Conservation (phyloP, 352 stramenopile species). For the Peronospora farinosa region DNA sequence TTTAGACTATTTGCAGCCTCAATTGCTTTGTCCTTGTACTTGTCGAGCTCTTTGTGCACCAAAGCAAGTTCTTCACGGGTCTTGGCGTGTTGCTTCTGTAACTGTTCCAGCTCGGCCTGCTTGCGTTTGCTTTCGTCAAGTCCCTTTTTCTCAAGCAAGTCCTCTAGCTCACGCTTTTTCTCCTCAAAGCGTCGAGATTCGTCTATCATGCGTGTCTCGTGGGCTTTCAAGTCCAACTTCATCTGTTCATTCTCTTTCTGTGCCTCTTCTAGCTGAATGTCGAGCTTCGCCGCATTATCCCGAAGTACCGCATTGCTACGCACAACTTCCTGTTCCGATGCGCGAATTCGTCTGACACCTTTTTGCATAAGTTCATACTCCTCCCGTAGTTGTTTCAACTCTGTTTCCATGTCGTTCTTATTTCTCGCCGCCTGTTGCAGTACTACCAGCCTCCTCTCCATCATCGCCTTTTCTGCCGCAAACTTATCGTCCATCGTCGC, state of each 20-base stretch:
- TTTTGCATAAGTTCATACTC: constrained; percentile 32
- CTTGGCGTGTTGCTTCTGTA: constrained; percentile 46
- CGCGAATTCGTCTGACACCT: constrained; percentile 26
- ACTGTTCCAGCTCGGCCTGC: constrained; percentile 41
- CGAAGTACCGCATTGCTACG: constrained; percentile 29
- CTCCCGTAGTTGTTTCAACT: constrained; percentile 33
- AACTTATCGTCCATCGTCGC: constrained; percentile 36
- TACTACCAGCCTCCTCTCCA: constrained; percentile 33
- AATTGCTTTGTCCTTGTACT: constrained; percentile 35
- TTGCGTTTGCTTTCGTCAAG: constrained; percentile 50
- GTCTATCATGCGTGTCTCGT: constrained; percentile 41
- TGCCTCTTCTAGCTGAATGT: constrained; percentile 46
- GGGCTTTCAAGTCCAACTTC: constrained; percentile 47
- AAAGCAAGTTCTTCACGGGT: constrained; percentile 45
- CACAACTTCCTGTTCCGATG: constrained; percentile 32
- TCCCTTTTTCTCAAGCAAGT: constrained; percentile 55
- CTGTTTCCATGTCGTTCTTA: constrained; percentile 32
- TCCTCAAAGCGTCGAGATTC: constrained; percentile 53
- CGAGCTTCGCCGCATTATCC: constrained; percentile 35
- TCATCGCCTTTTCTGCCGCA: constrained; percentile 21
- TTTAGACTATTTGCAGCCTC: constrained; percentile 43
- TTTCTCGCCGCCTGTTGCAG: constrained; percentile 32
- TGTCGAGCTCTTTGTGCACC: constrained; percentile 44
- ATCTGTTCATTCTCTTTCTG: constrained; percentile 56
- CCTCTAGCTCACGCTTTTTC: constrained; percentile 57